Evolutionary conservation across 495 filamentous ascomycete genomes (phyloP).

Genomic region (Talaromyces proteolyticus): DNA sequence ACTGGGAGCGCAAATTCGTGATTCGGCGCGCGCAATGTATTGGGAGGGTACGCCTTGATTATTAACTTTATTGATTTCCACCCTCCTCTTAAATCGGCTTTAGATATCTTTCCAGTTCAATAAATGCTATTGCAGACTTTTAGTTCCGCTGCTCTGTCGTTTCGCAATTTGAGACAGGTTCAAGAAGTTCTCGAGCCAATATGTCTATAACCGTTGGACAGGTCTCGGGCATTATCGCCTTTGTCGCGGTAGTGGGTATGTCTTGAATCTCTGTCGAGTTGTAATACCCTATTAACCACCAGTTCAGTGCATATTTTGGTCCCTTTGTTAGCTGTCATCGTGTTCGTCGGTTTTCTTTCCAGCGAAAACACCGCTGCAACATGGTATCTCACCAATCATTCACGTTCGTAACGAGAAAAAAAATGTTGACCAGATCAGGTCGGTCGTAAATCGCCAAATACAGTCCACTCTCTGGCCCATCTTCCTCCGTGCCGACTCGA

Average conservation of each 20-base stretch:
- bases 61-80: too few relatives aligned
- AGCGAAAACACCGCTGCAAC: background rate
- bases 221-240: background rate
- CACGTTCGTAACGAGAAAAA: background rate
- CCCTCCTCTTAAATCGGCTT: too few relatives aligned
- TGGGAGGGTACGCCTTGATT: too few relatives aligned
- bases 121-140: too few relatives aligned
- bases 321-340: background rate
- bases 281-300: too few relatives aligned
- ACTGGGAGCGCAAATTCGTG: too few relatives aligned
- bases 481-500: slow-evolving; percentile 15
- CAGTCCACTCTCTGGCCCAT: slow-evolving; percentile 21
- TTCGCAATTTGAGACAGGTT: too few relatives aligned
- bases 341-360: background rate
- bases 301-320: background rate
- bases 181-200: too few relatives aligned
- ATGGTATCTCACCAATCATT: background rate
- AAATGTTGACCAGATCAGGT: slow-evolving; percentile 2
- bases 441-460: slow-evolving; percentile 11
- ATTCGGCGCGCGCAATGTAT: too few relatives aligned
- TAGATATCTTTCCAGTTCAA: too few relatives aligned
- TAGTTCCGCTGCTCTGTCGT: too few relatives aligned
- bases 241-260: background rate
- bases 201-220: background rate
- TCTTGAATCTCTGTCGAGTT: background rate